Evolutionary conservation across 306 rosid species (phyloP), one percentile per base, ranked within the genome.

Genomic region (Prosopis cineraria): DNA sequence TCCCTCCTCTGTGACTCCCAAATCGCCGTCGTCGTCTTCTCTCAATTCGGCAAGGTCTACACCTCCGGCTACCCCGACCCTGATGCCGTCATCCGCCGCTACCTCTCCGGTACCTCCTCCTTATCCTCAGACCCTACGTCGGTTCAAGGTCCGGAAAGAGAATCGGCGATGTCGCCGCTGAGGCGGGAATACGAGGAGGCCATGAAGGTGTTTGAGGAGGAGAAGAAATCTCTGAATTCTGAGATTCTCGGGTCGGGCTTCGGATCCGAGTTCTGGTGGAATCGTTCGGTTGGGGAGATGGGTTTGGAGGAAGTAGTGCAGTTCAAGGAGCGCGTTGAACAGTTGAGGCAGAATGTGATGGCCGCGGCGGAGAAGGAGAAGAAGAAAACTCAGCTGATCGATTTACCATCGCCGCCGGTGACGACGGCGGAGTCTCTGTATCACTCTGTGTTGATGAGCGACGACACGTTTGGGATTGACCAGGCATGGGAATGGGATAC

Each of bases 1-100:
- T 91, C 92, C 6, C 79, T 89, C 2, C 83, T 90, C 0, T 86
- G 90, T 37, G 74, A 89, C 2, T 79, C 85, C 0, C 79, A 90
- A 67, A 74, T 83, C 7, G 90, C 79, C 0, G 39, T 90, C 30
- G 64, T 89, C n/a, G 78, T 90, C 4, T 83, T 52, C 77, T 88
- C 97, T 7, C 89, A 85, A 5, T 77, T 81, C 48, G 87, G 83
- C 0, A 86, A 86, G 56, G 70, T 91, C 41, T 89, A 73, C 66
- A 44, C 91, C 0, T 87, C 84, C 7, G 96, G 93, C 1, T 80
- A 92, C 27, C 96, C 96, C 0, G 0, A 4, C 5, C 47, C 60
- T 0, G 66, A 60, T 5, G 3, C 68, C 0, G 80, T 84, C 5
- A 7, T 84, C 9, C 2, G 0, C 0, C 71, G 80, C 0, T 82